These are phyloP conservation scores for Pisolithus sp. DNA, from an alignment of 768 basidiomycete species.

Conservation along the genomic window DNA sequence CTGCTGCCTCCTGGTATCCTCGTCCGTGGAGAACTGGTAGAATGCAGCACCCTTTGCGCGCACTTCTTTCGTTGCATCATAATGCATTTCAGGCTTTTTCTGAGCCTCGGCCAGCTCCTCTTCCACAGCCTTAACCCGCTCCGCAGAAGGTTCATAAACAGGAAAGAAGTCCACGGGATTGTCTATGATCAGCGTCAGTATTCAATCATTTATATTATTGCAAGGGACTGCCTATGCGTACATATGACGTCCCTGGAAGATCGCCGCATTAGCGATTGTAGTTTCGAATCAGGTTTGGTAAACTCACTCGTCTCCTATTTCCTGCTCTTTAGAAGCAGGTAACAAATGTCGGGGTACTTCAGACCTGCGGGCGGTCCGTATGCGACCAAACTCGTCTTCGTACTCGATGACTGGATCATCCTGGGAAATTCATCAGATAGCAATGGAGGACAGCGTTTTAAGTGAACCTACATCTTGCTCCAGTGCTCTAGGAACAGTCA, in stretches of 20 bases:
- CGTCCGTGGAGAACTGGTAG: slow-evolving; percentile 87
- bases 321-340: slow-evolving; percentile 38
- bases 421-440: slow-evolving; percentile 26
- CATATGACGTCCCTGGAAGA: slow-evolving; percentile 52
- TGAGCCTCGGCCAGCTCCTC: slow-evolving; percentile 61
- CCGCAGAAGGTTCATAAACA: slow-evolving; percentile 77
- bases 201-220: neutral
- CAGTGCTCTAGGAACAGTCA: slow-evolving; percentile 47
- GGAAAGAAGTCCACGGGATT: slow-evolving; percentile 86
- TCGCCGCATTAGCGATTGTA: slow-evolving; percentile 3
- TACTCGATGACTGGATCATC: slow-evolving; percentile 80
- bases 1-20: slow-evolving; percentile 67
- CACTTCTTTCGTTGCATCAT: slow-evolving; percentile 75
- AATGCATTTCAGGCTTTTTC: slow-evolving; percentile 71
- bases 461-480: slow-evolving; percentile 32
- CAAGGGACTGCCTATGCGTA: slow-evolving; percentile 19
- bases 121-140: slow-evolving; percentile 69
- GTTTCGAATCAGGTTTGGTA: neutral
- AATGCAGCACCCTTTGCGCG: slow-evolving; percentile 87
- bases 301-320: slow-evolving; percentile 47
- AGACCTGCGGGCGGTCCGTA: slow-evolving; percentile 60
- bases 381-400: slow-evolving; percentile 82
- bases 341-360: slow-evolving; percentile 70
- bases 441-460: slow-evolving; percentile 1
- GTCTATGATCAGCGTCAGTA: slow-evolving; percentile 35